Base-by-base conservation (phyloP, 2,329 filamentous ascomycete species). In the Monosporascus sp. region DNA sequence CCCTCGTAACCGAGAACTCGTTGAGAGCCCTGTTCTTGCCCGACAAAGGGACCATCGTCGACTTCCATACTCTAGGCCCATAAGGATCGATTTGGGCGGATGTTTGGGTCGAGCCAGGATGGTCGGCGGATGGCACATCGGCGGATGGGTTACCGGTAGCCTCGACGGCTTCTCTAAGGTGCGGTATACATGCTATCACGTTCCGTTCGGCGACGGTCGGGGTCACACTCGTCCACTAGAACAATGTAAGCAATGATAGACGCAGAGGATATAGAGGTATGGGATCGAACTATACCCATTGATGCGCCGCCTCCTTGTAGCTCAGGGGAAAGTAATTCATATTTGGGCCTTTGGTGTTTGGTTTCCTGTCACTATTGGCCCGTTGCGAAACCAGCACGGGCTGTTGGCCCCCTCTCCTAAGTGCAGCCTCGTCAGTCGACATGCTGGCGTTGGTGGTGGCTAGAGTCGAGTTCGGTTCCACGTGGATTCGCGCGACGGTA, bases 11-110 rank as follows among this genome's bases (percentile, higher is more conserved):
- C 1, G 89, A 91, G 69, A 97, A 94, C 67, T 99, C 94, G 67
- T 99, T 97, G 57, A 99, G 71, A 3, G 86, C 88, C 49, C 94
- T 84, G 68, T 96, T 85, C 70, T 91, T 94, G 51, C 94, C 94
- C 17, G 87, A 85, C 53, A 99, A 77, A 58, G 86, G 76, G 11
- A 99, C 90, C 77, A 97, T 86, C 56, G 87, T 86, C 36, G 90
- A 91, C 59, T 87, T 83, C 91, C 94, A 97, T 69, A 86, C 79
- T 58, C 94, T 83, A 24, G 89, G 88, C 9, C 94, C 94, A 63
- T 90, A 87, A 0, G 92, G 92, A 64, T 97, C 91, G 50, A 79
- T 81, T 56, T 76, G 78, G 31, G 72, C 66, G 8, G 71, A 72
- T 2, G 79, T 79, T 46, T 71, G 77, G 63, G 67, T 69, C 57